A percentile compares a stretch with the other conserved stretches of the same genome.
Evolutionary conservation across 106 monocot genomes (phyloP).

Genomic region (Apostasia shenzhenica): DNA sequence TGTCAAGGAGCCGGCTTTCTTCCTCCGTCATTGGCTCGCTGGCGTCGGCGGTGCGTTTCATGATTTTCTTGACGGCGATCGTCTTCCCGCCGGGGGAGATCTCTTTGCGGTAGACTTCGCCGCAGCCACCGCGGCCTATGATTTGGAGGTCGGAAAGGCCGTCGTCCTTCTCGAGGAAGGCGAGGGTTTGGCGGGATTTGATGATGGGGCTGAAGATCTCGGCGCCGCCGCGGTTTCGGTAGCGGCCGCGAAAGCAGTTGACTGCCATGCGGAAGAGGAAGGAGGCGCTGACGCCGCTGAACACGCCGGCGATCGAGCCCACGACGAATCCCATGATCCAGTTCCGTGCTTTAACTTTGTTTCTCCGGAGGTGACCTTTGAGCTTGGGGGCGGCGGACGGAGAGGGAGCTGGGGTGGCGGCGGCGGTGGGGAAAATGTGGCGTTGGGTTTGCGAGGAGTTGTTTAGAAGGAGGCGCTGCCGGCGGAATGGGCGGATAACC

Average conservation of each 20-base stretch:
- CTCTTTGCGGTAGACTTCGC: conserved; percentile 50
- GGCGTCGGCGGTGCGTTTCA: neutral
- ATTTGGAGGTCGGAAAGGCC: conserved; percentile 39
- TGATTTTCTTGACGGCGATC: conserved; percentile 4
- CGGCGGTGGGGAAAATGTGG: too few relatives aligned
- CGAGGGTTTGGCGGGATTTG: conserved; percentile 27
- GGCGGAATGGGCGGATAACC: neutral
- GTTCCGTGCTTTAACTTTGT: conserved; percentile 5
- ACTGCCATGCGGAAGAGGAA: conserved; percentile 37
- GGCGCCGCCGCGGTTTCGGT: conserved; percentile 16
- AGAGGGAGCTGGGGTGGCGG: conserved; percentile 5
- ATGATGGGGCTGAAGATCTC: conserved; percentile 61
- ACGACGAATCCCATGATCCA: conserved; percentile 25
- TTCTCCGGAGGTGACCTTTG: neutral
- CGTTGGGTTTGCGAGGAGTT: neutral
- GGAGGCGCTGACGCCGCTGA: conserved; percentile 22
- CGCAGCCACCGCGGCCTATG: conserved; percentile 67
- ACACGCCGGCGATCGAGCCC: conserved; percentile 22
- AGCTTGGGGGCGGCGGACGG: neutral
- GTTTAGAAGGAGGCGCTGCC: neutral
- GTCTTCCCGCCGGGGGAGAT: conserved; percentile 14
- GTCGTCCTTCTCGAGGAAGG: conserved; percentile 57
- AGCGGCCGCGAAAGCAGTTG: conserved; percentile 45
- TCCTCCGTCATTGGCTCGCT: conserved; percentile 11
- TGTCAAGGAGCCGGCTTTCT: conserved; percentile 41